Conservation (phyloP, 305 asterid genomes). For the Fraxinus angustifolia region DNA sequence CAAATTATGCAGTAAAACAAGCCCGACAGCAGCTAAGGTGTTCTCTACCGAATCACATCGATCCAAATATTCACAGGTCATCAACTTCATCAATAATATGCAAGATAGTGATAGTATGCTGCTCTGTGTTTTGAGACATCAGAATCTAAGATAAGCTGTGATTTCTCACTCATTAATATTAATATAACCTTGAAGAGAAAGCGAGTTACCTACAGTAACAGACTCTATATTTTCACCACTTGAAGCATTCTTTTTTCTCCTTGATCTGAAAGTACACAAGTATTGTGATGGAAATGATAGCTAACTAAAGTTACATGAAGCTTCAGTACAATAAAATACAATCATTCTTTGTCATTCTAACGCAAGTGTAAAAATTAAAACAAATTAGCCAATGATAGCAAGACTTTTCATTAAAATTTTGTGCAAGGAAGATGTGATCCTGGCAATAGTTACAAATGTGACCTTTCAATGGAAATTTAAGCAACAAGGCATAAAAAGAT, state of each 20-base stretch:
- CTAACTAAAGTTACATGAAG: background rate
- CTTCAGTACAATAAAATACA: background rate
- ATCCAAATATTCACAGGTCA: background rate
- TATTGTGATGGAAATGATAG: background rate
- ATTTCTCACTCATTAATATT: background rate
- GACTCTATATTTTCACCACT: conserved; percentile 69
- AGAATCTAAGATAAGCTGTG: background rate
- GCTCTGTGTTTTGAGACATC: background rate
- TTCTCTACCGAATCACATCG: background rate
- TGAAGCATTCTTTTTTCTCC: conserved; percentile 74
- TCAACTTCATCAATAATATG: conserved; percentile 9
- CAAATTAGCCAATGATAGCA: background rate
- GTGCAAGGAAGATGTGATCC: background rate
- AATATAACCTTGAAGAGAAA: conserved; percentile 3
- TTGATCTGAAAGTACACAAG: conserved; percentile 51
- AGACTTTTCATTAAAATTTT: background rate
- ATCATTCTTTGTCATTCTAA: background rate
- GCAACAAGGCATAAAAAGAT: background rate
- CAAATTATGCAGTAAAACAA: background rate
- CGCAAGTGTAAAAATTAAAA: background rate
- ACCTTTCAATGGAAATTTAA: background rate
- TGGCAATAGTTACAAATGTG: background rate
- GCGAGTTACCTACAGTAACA: conserved; percentile 47
- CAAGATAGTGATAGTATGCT: background rate
- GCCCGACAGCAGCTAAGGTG: background rate